phyloP scores from a whole-genome alignment of 2,329 filamentous ascomycete genomes.

The Aspergillus aculeatinus region DNA sequence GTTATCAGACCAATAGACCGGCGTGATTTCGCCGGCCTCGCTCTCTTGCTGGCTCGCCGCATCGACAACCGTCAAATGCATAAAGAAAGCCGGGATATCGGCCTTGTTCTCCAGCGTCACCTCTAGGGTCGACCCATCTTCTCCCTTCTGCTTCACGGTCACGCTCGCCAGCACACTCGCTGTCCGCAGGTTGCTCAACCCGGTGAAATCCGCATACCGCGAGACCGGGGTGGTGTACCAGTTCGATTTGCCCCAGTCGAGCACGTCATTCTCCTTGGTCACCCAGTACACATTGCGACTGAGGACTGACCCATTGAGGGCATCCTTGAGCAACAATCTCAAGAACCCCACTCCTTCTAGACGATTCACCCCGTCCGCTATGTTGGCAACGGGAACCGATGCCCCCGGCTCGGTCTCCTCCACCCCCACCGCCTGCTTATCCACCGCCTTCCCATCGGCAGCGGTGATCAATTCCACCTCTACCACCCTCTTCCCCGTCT shows the following conservation, averaged over 20 bases:
- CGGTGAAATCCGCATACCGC: slow-evolving; percentile 50
- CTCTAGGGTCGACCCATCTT: slow-evolving; percentile 18
- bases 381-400: slow-evolving; percentile 37
- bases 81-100: slow-evolving; percentile 57
- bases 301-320: slow-evolving; percentile 31
- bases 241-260: slow-evolving; percentile 58
- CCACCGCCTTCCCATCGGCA: slow-evolving; percentile 46
- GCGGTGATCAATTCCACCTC: slow-evolving; percentile 52
- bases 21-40: slow-evolving; percentile 41
- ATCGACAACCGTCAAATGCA: slow-evolving; percentile 54
- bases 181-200: slow-evolving; percentile 41
- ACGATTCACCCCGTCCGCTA: slow-evolving; percentile 35
- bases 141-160: neutral
- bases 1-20: slow-evolving; percentile 61
- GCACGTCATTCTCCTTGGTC: slow-evolving; percentile 44
- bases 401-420: slow-evolving; percentile 47
- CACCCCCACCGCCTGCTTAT: slow-evolving; percentile 30
- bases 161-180: slow-evolving; percentile 40
- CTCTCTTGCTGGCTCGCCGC: slow-evolving; percentile 31
- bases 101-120: slow-evolving; percentile 55
- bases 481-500: slow-evolving; percentile 44
- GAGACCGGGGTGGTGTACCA: slow-evolving; percentile 62
- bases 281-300: slow-evolving; percentile 65
- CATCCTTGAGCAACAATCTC: slow-evolving; percentile 48
- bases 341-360: slow-evolving; percentile 50